Base-by-base conservation (phyloP, 2,329 filamentous ascomycete genomes). In the Colletotrichum tropicale region DNA sequence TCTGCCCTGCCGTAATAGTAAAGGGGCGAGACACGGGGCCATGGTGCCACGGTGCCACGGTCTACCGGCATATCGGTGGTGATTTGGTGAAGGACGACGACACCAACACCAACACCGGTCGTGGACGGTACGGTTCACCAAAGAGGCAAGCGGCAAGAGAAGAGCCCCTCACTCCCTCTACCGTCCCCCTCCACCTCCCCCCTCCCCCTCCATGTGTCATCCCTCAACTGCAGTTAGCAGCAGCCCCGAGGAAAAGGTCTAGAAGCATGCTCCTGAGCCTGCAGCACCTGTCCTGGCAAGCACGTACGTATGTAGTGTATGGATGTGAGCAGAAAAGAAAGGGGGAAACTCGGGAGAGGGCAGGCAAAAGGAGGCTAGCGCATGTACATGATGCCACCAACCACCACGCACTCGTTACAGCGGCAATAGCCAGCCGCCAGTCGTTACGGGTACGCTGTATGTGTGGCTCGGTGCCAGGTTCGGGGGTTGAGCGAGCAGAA, bases 251-350 rank as follows among this genome's bases (percentile, higher is more conserved):
- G 66, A 74, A 74, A 26, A 70, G 58, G 66, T 74, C 71, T 74
- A 70, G 71, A 74, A 74, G 71, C 66, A 74, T 52, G 66, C 71
- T 70, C 71, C 66, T 48, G 58, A 60, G 60, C 66, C 38, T 30
- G 28, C 70, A 36, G 28, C 13, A 32, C 65, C 70, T 28, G 70
- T 72, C 70, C 64, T 38, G 24, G 56, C 38, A 58, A 48, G 48
- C 32, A 60, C 30, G 24, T 26, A 38, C 66, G 21, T 43, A 58
- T 16, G 70, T 69, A 18, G 38, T 55, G 21, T 56, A 64, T 16
- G 70, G 61, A 18, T 30, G 43, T 43, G 71, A 43, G 66, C 71
- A 74, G 58, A 58, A 70, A 62, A 30, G 66, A 58, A 32, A 34
- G 13, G 24, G 62, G 21, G 24, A 15, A 58, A 24, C 55, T 28